phyloP scores from a whole-genome alignment of 768 basidiomycete species.

The Agaricus subrufescens region DNA sequence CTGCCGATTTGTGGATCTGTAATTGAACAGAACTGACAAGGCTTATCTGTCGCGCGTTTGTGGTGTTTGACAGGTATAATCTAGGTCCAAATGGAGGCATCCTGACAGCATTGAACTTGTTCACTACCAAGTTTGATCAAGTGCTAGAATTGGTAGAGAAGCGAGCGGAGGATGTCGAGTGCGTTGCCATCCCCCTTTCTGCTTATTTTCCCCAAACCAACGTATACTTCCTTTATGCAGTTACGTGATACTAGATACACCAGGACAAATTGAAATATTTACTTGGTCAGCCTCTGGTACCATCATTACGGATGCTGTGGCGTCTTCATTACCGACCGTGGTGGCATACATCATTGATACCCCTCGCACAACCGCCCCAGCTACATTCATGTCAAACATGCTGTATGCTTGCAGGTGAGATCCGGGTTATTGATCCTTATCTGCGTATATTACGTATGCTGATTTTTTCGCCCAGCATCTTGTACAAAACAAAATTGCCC shows the following conservation, averaged over 20 bases:
- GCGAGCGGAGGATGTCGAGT: conserved; percentile 85
- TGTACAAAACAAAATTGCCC: conserved; percentile 97
- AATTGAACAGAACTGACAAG: not conserved
- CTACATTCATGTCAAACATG: conserved; percentile 99
- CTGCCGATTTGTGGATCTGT: conserved; percentile 10
- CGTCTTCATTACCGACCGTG: conserved; percentile 88
- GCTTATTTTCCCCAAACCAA: not conserved
- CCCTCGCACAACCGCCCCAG: conserved; percentile 87
- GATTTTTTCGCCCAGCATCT: conserved; percentile 53
- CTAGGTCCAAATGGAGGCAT: conserved; percentile 98
- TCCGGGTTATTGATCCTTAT: conserved; percentile 14
- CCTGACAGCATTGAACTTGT: conserved; percentile 92
- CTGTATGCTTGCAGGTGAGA: conserved; percentile 91
- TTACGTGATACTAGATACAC: conserved; percentile 93
- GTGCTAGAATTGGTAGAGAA: conserved; percentile 91
- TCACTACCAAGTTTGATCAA: conserved; percentile 99
- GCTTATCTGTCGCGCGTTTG: not conserved
- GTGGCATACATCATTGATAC: conserved; percentile 98
- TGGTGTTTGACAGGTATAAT: conserved; percentile 67
- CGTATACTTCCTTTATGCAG: conserved; percentile 34
- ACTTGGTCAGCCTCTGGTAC: conserved; percentile 99
- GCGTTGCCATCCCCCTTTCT: conserved; percentile 23
- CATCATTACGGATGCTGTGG: conserved; percentile 97
- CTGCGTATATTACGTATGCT: conserved; percentile 1
- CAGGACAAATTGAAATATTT: conserved; percentile 99